These are phyloP conservation scores for Bryopsis sp. DNA, from an alignment of 139 green algal species.

Conservation along the genomic window DNA sequence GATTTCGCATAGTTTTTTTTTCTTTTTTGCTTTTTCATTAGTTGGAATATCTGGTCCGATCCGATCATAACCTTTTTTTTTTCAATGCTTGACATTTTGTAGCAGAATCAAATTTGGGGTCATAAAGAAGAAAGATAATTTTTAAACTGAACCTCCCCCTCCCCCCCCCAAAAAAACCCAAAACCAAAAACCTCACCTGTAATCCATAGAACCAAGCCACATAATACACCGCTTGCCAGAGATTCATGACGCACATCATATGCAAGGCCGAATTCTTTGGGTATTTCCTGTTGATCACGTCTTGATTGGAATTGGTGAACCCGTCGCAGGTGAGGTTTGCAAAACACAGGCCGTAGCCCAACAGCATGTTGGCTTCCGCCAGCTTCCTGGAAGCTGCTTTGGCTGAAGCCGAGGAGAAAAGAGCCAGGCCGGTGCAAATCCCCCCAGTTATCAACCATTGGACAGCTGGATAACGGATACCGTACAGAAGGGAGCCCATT, in stretches of 20 bases:
- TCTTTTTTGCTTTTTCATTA: too few relatives aligned
- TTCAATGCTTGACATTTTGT: too few relatives aligned
- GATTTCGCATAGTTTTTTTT: too few relatives aligned
- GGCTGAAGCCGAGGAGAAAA: conserved; percentile 70
- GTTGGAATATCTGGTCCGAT: too few relatives aligned
- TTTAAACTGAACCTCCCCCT: too few relatives aligned
- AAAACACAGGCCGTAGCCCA: conserved; percentile 85
- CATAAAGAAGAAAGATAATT: too few relatives aligned
- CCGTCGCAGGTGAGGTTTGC: conserved; percentile 90
- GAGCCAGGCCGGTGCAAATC: conserved; percentile 65
- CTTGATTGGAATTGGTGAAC: conserved; percentile 89
- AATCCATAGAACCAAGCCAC: conserved; percentile 61
- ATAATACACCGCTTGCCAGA: conserved; percentile 78
- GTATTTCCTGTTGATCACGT: conserved; percentile 70
- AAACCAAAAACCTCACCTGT: too few relatives aligned
- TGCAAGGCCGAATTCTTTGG: conserved; percentile 57
- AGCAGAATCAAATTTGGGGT: too few relatives aligned
- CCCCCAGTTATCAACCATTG: conserved; percentile 84
- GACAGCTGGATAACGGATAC: conserved; percentile 61
- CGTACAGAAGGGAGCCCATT: conserved; percentile 75
- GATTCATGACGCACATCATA: conserved; percentile 98
- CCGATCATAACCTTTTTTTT: too few relatives aligned
- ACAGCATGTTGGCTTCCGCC: conserved; percentile 60
- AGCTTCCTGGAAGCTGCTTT: conserved; percentile 57
- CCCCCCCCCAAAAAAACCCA: too few relatives aligned